Base-by-base conservation (phyloP, 2,329 filamentous ascomycete species). In the Phialophora expanda region DNA sequence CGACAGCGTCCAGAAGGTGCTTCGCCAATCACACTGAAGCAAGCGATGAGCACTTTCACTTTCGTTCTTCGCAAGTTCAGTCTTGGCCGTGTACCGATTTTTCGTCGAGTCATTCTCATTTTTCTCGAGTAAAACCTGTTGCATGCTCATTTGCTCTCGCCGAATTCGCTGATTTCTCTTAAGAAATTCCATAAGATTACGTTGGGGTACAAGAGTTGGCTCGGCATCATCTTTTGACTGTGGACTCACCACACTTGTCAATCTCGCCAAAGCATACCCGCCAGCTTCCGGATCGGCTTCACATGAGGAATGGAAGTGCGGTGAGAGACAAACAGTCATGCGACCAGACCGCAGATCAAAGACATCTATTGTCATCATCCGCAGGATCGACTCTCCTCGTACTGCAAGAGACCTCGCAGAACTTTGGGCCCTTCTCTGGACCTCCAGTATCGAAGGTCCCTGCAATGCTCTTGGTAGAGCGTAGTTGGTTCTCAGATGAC, bases 381-480 rank as follows among this genome's bases (percentile, higher is more conserved):
- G 38, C 17, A 69, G 56, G 8, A 65, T 20, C 30, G 59, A 17
- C 11, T 48, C 58, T 32, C 64, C 65, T 38, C 65, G 54, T 22
- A 48, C 30, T 4, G 56, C 44, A 38, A 70, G 56, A 46, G 56
- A 61, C 30, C 24, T 22, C 26, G 58, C 44, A 9, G 28, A 55
- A 12, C 63, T n/a, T 9, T 46, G 61, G 44, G 70, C 56, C 32
- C 20, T 54, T 30, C 61, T 20, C 28, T 51, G 41, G n/a, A 71
- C 54, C 34, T 58, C 58, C 26, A 69, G 61, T 14, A 71, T 38
- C 8, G 68, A 70, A 9, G 44, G 11, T 22, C 41, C 55, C 50
- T 86, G 86, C 2, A 98, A 78, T 0, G 93, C 92, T 9, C 76
- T 76, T 0, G 95, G 94, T 3, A 98, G 79, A 2, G 76, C 74